phyloP scores from a whole-genome alignment of 2,329 filamentous ascomycete genomes.

The Pestalotiopsis sp. region DNA sequence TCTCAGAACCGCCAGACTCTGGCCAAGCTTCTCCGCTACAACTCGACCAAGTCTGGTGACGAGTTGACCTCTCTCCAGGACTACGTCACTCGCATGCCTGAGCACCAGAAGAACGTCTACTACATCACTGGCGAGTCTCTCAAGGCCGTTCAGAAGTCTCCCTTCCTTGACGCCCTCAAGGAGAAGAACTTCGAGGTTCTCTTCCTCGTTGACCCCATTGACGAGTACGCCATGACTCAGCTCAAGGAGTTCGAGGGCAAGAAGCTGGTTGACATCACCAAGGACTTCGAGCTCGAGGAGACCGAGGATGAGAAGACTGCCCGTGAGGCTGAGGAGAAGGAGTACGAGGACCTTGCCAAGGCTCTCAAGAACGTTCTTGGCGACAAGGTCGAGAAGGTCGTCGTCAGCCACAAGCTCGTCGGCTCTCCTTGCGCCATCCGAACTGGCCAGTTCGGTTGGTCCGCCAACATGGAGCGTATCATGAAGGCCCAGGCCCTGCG shows the following conservation, averaged over 20 bases:
- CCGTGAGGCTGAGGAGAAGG: conserved; percentile 97
- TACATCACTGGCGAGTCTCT: conserved; percentile 99
- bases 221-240: conserved; percentile 99
- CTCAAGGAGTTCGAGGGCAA: conserved; percentile 99
- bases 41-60: conserved; percentile 98
- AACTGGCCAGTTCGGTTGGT: conserved; percentile 99
- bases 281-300: conserved; percentile 99
- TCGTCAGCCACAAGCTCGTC: conserved; percentile 96
- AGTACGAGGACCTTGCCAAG: conserved; percentile 94
- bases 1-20: conserved; percentile 91
- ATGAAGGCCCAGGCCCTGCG: conserved; percentile 99
- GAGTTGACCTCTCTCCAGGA: conserved; percentile 92
- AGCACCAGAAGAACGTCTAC: conserved; percentile 99
- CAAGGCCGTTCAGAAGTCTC: conserved; percentile 97
- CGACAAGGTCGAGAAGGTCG: conserved; percentile 99
- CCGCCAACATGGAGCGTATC: conserved; percentile 99
- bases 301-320: conserved; percentile 98
- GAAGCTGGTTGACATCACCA: conserved; percentile 99
- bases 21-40: conserved; percentile 98
- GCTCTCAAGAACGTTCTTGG: conserved; percentile 98
- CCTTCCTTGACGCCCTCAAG: conserved; percentile 98
- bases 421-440: conserved; percentile 96
- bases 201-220: conserved; percentile 98
- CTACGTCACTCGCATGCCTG: conserved; percentile 98
- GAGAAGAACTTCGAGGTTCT: conserved; percentile 99